Evolutionary conservation across 495 filamentous ascomycete species (phyloP), one percentile per base, ranked within the genome.

Genomic region (Neurospora sp.): DNA sequence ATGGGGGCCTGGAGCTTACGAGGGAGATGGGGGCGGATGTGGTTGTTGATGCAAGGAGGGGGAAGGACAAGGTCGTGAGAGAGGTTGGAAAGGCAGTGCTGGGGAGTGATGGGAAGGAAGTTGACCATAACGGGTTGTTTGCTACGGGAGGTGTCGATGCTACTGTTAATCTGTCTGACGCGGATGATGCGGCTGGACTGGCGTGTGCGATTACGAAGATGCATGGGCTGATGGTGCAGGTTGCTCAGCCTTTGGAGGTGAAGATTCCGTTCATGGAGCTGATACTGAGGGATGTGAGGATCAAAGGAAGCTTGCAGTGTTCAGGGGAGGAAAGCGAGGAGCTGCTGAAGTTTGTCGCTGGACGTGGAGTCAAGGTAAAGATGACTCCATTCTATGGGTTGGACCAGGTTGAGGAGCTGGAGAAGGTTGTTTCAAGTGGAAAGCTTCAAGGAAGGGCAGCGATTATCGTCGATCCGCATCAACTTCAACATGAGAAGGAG

Each of bases 221-320:
- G 82, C 87, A 89, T 76, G 88, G 87, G 16, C 79, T 79, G 3
- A 76, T 89, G 61, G 78, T 90, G 16, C 86, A 89, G 78, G 83
- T 89, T 42, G 86, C 87, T 35, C 87, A 88, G 79, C 85, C 83
- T 18, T 76, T 84, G 8, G 72, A 71, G 20, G 80, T 89, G 20
- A 76, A 59, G 27, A 79, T 90, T 10, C 87, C 88, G 10, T 89
- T 87, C 70, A 73, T 48, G 8, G 87, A 89, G 75, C 70, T 88
- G 16, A 77, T 89, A 44, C 86, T 89, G 74, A 81, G 87, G 14
- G 88, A 88, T 74, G 83, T 89, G 31, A 78, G 82, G 61, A 72
- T 89, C 39, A 81, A 81, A 27, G 87, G 87, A 0, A 83, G 78
- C 69, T 75, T 89, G 48, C 78, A 85, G 69, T 84, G 80, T 39